phyloP scores from a whole-genome alignment of 2,329 filamentous ascomycete species.

The Fusarium euwallaceae region DNA sequence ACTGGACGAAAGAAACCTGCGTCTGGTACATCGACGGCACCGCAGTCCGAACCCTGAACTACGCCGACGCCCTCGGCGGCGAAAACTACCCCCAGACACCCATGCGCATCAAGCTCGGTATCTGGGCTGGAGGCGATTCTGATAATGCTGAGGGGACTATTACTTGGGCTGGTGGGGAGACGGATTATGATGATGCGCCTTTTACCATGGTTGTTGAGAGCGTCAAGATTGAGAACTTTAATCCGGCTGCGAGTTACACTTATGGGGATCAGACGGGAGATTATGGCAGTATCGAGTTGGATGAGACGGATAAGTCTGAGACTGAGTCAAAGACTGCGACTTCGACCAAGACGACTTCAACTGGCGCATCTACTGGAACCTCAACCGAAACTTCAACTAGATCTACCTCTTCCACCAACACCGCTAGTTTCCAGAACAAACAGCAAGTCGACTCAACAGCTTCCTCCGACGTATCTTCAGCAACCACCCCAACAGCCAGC shows the following conservation, averaged over 20 bases:
- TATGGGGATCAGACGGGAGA: constrained; percentile 45
- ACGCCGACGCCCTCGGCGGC: constrained; percentile 61
- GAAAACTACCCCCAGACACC: constrained; percentile 76
- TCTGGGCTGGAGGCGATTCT: constrained; percentile 61
- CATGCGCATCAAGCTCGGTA: constrained; percentile 74
- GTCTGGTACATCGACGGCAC: constrained; percentile 70
- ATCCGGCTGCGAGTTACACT: constrained; percentile 51
- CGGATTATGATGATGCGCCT: constrained; percentile 57
- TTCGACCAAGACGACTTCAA: background rate
- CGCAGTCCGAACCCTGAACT: constrained; percentile 47
- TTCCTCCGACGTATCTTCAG: background rate
- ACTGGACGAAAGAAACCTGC: constrained; percentile 73
- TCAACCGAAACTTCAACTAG: constrained; percentile 10
- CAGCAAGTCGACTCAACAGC: constrained; percentile 9
- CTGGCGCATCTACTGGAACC: constrained; percentile 13
- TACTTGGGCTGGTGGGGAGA: constrained; percentile 74
- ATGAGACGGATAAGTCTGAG: constrained; percentile 22
- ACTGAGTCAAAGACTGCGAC: background rate
- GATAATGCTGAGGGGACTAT: constrained; percentile 69
- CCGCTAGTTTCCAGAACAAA: constrained; percentile 25
- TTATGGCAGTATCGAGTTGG: constrained; percentile 43
- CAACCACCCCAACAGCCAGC: constrained; percentile 9
- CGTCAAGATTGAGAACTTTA: constrained; percentile 59
- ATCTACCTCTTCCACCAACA: constrained; percentile 3
- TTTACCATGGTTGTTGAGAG: constrained; percentile 70